These are phyloP conservation scores for Entoloma clypeatum DNA, from an alignment of 1,284 basidiomycete species.

Conservation along the genomic window DNA sequence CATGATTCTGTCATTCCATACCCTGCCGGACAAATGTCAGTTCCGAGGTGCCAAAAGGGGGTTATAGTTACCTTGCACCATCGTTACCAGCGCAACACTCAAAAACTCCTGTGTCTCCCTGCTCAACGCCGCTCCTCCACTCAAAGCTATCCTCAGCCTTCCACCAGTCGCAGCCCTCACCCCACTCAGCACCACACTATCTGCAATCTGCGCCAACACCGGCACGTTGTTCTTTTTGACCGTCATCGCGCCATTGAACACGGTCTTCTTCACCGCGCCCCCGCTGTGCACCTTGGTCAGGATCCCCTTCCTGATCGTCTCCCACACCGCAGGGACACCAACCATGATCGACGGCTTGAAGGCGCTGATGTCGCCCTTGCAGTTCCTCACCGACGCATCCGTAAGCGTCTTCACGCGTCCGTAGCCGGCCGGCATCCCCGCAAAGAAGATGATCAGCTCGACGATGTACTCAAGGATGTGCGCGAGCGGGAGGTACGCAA, in stretches of 20 bases:
- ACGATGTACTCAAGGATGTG: conserved; percentile 89
- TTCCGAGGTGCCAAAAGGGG: neutral
- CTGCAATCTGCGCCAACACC: conserved; percentile 61
- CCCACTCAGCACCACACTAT: conserved; percentile 70
- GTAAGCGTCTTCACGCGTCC: conserved; percentile 93
- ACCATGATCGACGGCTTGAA: conserved; percentile 85
- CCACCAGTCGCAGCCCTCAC: conserved; percentile 85
- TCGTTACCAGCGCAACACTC: conserved; percentile 68
- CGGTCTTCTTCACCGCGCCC: conserved; percentile 61
- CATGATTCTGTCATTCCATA: conserved; percentile 94
- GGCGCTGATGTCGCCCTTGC: conserved; percentile 80
- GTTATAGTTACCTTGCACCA: conserved; percentile 71
- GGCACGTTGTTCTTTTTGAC: conserved; percentile 68
- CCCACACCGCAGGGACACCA: conserved; percentile 90
- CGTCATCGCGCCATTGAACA: conserved; percentile 69
- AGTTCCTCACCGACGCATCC: conserved; percentile 83
- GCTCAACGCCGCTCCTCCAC: conserved; percentile 84
- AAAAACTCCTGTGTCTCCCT: conserved; percentile 90
- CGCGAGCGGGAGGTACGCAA: conserved; percentile 91
- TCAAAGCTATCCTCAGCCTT: conserved; percentile 70
- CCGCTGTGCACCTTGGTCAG: conserved; percentile 67
- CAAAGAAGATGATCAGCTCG: conserved; percentile 58
- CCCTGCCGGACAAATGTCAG: too few relatives aligned
- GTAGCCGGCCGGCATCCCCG: conserved; percentile 80
- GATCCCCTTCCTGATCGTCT: conserved; percentile 90